These are phyloP conservation scores for Trichoderma sp. DNA, from an alignment of 2,329 filamentous ascomycete genomes.

Conservation along the genomic window DNA sequence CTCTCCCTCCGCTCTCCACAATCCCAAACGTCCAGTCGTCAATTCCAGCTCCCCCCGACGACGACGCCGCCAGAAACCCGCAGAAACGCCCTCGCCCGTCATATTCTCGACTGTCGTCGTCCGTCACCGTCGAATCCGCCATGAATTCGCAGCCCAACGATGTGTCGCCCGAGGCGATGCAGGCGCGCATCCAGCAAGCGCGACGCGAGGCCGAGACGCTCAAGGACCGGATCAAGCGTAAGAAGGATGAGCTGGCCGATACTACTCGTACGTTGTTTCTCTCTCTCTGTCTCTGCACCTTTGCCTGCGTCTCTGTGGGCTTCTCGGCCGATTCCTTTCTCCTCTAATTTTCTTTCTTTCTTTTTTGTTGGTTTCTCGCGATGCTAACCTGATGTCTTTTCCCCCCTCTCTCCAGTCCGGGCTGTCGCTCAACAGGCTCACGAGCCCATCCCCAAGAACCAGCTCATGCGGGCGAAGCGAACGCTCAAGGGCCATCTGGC, in stretches of 20 bases:
- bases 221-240: conserved; percentile 98
- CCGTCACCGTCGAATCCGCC: conserved; percentile 28
- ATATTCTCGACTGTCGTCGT: conserved; percentile 19
- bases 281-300: background rate
- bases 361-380: background rate
- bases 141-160: conserved; percentile 60
- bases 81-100: conserved; percentile 18
- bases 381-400: conserved; percentile 27
- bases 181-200: conserved; percentile 87
- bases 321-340: background rate
- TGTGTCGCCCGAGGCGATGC: conserved; percentile 74
- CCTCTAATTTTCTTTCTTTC: background rate
- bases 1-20: conserved; percentile 35
- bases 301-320: conserved; percentile 13
- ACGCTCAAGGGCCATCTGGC: conserved; percentile 96
- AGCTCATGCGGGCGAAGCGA: conserved; percentile 94
- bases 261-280: conserved; percentile 77
- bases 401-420: conserved; percentile 60
- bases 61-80: conserved; percentile 21
- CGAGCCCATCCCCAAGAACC: conserved; percentile 84
- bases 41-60: conserved; percentile 28
- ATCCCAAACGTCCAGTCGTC: conserved; percentile 27
- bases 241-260: conserved; percentile 99
- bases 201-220: conserved; percentile 95
- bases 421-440: conserved; percentile 89